Evolutionary conservation across 768 basidiomycete species (phyloP).

Genomic region (Gyrodon lividus): DNA sequence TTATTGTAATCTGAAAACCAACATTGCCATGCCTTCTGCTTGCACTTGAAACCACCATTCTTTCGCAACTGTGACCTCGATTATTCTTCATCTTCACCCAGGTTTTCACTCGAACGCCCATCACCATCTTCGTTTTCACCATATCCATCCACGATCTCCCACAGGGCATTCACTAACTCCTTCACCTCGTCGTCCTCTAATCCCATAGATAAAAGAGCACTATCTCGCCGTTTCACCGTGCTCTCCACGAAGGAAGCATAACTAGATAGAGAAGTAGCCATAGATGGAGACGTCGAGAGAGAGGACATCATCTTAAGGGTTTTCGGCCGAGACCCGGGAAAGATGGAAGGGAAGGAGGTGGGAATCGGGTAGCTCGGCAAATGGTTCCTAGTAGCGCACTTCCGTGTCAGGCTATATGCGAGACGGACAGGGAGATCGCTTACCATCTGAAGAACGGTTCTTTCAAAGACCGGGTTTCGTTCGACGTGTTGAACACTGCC

Average conservation of each 20-base stretch:
- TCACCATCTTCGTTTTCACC: constrained; percentile 27
- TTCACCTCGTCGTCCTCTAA: constrained; percentile 55
- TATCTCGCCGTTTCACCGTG: constrained; percentile 40
- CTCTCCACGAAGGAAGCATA: constrained; percentile 54
- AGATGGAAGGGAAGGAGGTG: constrained; percentile 55
- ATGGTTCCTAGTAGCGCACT: constrained; percentile 39
- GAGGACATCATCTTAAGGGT: constrained; percentile 41
- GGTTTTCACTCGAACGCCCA: constrained; percentile 16
- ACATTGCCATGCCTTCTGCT: background rate
- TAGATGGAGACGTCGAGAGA: constrained; percentile 41
- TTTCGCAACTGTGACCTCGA: background rate
- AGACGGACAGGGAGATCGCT: constrained; percentile 6
- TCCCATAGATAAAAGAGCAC: constrained; percentile 35
- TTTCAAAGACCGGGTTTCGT: constrained; percentile 25
- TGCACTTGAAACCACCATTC: background rate
- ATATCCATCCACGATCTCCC: constrained; percentile 54
- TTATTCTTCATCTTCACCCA: constrained; percentile 24
- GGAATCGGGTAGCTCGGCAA: constrained; percentile 56
- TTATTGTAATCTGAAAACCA: no score
- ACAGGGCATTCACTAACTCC: constrained; percentile 56
- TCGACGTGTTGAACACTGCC: constrained; percentile 41
- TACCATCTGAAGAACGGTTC: constrained; percentile 40
- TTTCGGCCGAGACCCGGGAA: constrained; percentile 23
- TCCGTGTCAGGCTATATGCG: constrained; percentile 4
- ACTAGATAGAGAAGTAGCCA: constrained; percentile 41